phyloP scores from a whole-genome alignment of 2,329 filamentous ascomycete species.

The Pezicula neosporulosa region DNA sequence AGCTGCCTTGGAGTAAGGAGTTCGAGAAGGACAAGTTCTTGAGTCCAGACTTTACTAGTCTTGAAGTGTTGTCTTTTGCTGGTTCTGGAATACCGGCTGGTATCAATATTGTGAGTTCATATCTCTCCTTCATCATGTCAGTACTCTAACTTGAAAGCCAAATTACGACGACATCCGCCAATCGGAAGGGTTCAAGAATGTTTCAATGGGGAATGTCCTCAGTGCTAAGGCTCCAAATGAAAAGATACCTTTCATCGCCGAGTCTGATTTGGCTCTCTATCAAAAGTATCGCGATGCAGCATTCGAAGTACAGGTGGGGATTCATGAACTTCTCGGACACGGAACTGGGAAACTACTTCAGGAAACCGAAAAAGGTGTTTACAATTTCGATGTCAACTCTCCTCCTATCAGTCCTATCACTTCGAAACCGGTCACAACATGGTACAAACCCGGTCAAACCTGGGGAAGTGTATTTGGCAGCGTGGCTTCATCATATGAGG shows the following conservation, averaged over 20 bases:
- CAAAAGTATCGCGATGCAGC: constrained; percentile 79
- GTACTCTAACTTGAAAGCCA: constrained; percentile 34
- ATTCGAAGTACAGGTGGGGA: constrained; percentile 93
- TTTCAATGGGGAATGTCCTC: constrained; percentile 89
- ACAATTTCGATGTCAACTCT: constrained; percentile 83
- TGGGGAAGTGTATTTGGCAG: constrained; percentile 92
- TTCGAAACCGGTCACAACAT: constrained; percentile 73
- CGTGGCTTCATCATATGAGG: constrained; percentile 85
- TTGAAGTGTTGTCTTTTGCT: constrained; percentile 85
- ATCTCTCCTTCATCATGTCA: constrained; percentile 20
- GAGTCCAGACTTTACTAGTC: constrained; percentile 90
- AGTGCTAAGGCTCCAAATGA: constrained; percentile 90
- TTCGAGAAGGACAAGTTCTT: constrained; percentile 98
- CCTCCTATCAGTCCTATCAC: constrained; percentile 80
- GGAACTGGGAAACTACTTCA: constrained; percentile 92
- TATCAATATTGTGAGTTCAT: constrained; percentile 51
- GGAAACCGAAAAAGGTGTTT: constrained; percentile 76
- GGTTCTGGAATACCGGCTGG: constrained; percentile 62
- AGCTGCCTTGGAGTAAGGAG: constrained; percentile 80
- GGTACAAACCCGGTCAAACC: constrained; percentile 93
- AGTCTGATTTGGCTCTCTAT: constrained; percentile 74
- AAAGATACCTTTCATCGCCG: constrained; percentile 84
- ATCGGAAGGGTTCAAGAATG: constrained; percentile 86
- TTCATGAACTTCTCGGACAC: constrained; percentile 86
- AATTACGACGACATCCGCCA: constrained; percentile 79